Evolutionary conservation across 1,284 basidiomycete genomes (phyloP).

Genomic region (Rugosomyces carneus): DNA sequence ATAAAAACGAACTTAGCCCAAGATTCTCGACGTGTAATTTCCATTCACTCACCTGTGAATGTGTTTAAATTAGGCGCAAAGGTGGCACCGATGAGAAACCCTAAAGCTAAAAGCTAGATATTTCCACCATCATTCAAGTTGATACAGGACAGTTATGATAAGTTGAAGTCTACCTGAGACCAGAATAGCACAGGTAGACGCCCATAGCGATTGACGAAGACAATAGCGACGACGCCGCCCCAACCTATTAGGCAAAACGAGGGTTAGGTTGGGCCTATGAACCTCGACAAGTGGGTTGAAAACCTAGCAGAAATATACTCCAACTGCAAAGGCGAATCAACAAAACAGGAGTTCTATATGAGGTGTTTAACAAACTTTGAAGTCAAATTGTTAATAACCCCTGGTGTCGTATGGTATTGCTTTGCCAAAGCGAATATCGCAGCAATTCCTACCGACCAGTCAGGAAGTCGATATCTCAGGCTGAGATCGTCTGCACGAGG

Average conservation of each 20-base stretch:
- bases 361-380: slow-evolving; percentile 37
- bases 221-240: slow-evolving; percentile 53
- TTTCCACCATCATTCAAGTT: neutral
- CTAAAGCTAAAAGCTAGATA: slow-evolving; percentile 18
- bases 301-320: slow-evolving; percentile 66
- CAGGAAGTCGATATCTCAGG: too few species aligned
- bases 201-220: slow-evolving; percentile 54
- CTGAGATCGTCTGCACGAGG: neutral
- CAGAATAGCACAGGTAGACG: slow-evolving; percentile 61
- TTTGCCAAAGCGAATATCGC: slow-evolving; percentile 53
- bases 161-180: slow-evolving; percentile 35
- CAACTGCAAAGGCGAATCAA: slow-evolving; percentile 33
- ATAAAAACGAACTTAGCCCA: slow-evolving; percentile 7
- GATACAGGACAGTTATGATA: too few species aligned
- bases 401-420: slow-evolving; percentile 52
- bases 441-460: slow-evolving; percentile 41
- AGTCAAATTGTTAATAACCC: slow-evolving; percentile 57
- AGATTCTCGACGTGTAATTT: neutral
- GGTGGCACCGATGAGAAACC: slow-evolving; percentile 19
- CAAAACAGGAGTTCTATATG: neutral
- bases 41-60: slow-evolving; percentile 37
- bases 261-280: neutral
- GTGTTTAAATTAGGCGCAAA: slow-evolving; percentile 27
- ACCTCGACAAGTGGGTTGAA: slow-evolving; percentile 1
- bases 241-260: slow-evolving; percentile 33